These are phyloP conservation scores for Hypoxylon sp. DNA, from an alignment of 2,329 filamentous ascomycete genomes.

Conservation along the genomic window DNA sequence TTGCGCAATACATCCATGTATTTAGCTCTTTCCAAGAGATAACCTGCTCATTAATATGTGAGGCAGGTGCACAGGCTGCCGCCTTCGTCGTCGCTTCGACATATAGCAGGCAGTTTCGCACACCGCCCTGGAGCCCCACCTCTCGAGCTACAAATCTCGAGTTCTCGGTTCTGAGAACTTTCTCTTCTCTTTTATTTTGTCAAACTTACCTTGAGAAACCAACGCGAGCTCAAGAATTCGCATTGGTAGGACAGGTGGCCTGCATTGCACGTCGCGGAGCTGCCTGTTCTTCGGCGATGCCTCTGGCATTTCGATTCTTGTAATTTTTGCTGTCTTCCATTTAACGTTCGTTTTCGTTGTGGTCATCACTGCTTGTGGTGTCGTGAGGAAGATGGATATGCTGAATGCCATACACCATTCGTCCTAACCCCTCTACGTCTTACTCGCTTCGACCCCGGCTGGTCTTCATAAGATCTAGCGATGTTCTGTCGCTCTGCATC, in stretches of 20 bases:
- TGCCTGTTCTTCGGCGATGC: slow-evolving; percentile 17
- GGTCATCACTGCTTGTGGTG: slow-evolving; percentile 25
- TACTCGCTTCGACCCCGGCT: too few species aligned
- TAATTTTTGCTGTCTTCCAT: slow-evolving; percentile 17
- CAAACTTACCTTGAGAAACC: slow-evolving; percentile 33
- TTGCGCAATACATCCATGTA: too few species aligned
- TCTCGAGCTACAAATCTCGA: slow-evolving; percentile 11
- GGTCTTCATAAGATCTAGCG: too few species aligned
- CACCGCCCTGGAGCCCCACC: slow-evolving; percentile 9
- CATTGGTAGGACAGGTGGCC: slow-evolving; percentile 18
- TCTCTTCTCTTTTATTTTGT: slow-evolving; percentile 16
- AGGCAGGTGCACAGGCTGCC: not conserved
- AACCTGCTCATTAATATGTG: too few species aligned
- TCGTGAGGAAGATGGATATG: slow-evolving; percentile 20
- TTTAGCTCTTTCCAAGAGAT: too few species aligned
- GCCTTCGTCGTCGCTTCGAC: slow-evolving; percentile 1
- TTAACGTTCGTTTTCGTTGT: slow-evolving; percentile 9
- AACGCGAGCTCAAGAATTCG: slow-evolving; percentile 31
- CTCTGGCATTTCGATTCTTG: slow-evolving; percentile 26
- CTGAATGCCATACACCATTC: too few species aligned
- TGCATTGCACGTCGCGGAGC: slow-evolving; percentile 23
- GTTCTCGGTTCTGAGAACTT: not conserved
- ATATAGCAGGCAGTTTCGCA: not conserved
- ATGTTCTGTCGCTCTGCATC: too few species aligned
- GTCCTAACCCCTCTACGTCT: too few species aligned